Conservation (phyloP, 495 filamentous ascomycete genomes). For the Copromyces sp. region DNA sequence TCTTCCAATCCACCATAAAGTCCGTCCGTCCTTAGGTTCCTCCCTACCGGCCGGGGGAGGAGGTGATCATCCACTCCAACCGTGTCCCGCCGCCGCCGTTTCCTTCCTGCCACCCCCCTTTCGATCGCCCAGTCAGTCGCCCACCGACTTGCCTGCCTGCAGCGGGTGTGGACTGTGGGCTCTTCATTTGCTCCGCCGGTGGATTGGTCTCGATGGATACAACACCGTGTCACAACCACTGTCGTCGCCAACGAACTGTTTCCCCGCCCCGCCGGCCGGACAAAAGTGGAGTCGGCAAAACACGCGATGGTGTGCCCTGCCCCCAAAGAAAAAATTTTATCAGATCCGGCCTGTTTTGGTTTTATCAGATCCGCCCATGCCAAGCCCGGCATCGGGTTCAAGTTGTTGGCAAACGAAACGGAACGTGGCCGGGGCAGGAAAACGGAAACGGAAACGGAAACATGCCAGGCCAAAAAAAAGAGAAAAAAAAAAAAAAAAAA, state of each 20-base stretch:
- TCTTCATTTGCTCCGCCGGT: not conserved
- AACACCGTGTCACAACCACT: not conserved
- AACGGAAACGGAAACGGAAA: not conserved
- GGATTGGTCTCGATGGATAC: not conserved
- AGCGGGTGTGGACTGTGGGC: not conserved
- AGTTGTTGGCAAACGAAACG: not conserved
- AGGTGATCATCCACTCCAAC: not conserved
- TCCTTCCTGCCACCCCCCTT: not conserved
- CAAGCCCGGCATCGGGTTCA: constrained; percentile 15
- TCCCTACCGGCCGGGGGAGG: not conserved
- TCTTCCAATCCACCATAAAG: not conserved
- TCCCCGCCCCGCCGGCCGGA: not conserved
- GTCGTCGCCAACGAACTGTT: not conserved
- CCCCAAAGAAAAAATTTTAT: constrained; percentile 8
- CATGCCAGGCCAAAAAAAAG: too few relatives aligned
- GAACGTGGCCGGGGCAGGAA: not conserved
- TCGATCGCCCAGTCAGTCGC: not conserved
- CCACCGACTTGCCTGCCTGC: not conserved
- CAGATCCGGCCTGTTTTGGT: constrained; percentile 10
- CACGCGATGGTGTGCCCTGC: not conserved
- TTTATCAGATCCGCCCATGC: constrained; percentile 16
- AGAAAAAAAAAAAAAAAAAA: not conserved
- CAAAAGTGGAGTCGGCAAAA: not conserved
- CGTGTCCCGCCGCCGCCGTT: not conserved
- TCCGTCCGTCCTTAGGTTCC: not conserved